Percentiles rank a stretch among this genome's conserved stretches.
Conservation (phyloP, 345 rosid species). For the Gossypioides kirkii region DNA sequence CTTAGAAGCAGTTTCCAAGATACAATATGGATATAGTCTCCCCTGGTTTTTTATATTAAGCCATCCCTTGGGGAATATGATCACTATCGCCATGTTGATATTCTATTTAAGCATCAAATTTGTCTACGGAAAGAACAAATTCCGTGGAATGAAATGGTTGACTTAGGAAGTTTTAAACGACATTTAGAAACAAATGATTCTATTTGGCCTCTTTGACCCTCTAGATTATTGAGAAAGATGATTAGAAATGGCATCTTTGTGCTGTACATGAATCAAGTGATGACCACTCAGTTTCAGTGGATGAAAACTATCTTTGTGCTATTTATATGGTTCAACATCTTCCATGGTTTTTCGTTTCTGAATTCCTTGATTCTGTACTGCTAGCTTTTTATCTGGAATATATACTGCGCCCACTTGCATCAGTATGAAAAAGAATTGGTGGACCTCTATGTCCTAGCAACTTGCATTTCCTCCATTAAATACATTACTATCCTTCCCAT, state of each 20-base stretch:
- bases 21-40: not conserved
- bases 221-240: not conserved
- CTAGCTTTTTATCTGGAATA: conserved; percentile 29
- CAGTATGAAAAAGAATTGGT: conserved; percentile 19
- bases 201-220: not conserved
- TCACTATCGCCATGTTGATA: not conserved
- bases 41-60: not conserved
- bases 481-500: conserved; percentile 10
- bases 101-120: not conserved
- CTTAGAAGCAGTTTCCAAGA: not conserved
- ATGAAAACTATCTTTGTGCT: not conserved
- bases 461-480: conserved; percentile 27
- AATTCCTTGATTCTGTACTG: not conserved
- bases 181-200: not conserved
- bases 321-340: not conserved
- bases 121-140: not conserved
- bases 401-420: conserved; percentile 39
- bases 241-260: not conserved
- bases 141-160: not conserved
- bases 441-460: conserved; percentile 2
- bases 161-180: not conserved
- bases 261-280: not conserved
- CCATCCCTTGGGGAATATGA: not conserved
- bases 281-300: not conserved
- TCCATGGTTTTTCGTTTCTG: not conserved